Conservation (phyloP, 2,329 filamentous ascomycete species). For the Colletotrichum trifolii region DNA sequence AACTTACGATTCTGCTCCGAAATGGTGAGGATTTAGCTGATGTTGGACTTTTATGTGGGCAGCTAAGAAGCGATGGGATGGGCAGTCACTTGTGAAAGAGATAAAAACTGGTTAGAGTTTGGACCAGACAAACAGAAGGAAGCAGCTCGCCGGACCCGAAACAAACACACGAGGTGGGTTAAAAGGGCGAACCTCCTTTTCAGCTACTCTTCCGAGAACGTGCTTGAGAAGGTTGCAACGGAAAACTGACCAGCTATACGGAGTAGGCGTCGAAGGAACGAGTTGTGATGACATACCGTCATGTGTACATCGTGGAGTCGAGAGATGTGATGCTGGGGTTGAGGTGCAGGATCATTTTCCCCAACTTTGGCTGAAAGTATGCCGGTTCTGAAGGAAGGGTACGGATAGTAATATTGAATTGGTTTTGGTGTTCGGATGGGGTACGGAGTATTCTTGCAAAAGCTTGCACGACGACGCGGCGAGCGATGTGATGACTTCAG, state of each 20-base stretch:
- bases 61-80: conserved; percentile 3
- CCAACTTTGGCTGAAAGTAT: conserved; percentile 1
- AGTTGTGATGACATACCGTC: not conserved
- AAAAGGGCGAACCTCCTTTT: not conserved
- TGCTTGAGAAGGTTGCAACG: too few species aligned
- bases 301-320: too few species aligned
- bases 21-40: conserved; percentile 9
- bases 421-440: not conserved
- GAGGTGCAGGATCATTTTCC: conserved; percentile 18
- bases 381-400: not conserved
- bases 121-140: conserved; percentile 3
- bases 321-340: conserved; percentile 20
- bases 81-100: not conserved
- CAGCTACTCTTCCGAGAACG: too few species aligned
- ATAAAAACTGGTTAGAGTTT: conserved; percentile 2
- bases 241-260: too few species aligned
- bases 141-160: conserved; percentile 10
- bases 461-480: conserved; percentile 14
- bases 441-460: conserved; percentile 15
- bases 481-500: not conserved
- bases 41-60: not conserved
- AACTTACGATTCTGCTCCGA: conserved; percentile 27
- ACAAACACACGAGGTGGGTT: not conserved
- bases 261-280: not conserved
- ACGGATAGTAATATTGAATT: not conserved